Conservation (phyloP, 1,139 yeast species). For the Yamadazyma dendronema region DNA sequence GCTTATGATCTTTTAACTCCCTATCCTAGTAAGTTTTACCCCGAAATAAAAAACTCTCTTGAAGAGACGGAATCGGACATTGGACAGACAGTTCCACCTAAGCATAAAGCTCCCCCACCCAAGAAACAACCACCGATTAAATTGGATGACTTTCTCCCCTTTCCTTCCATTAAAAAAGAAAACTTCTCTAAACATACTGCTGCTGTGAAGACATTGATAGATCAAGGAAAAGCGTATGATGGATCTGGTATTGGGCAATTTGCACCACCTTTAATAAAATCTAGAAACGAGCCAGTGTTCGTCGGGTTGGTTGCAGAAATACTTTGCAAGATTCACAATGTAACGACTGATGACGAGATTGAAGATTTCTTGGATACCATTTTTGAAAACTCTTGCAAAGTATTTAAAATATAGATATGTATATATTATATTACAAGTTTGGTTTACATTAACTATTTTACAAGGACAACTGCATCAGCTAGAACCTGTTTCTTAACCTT, state of each 20-base stretch:
- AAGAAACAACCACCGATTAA: slow-evolving; percentile 10
- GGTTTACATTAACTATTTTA: slow-evolving; percentile 2
- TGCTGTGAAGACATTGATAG: slow-evolving; percentile 18
- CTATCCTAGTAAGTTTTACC: slow-evolving; percentile 58
- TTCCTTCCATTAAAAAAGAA: slow-evolving; percentile 65
- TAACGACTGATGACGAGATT: slow-evolving; percentile 42
- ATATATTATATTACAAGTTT: slow-evolving; percentile 6
- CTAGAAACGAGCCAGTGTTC: slow-evolving; percentile 89
- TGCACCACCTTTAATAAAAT: slow-evolving; percentile 62
- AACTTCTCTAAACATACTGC: slow-evolving; percentile 41
- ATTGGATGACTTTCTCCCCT: slow-evolving; percentile 53
- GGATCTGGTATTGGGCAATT: slow-evolving; percentile 26
- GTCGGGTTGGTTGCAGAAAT: slow-evolving; percentile 81
- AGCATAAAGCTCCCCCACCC: slow-evolving; percentile 1
- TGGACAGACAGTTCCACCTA: neutral
- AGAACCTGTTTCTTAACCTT: slow-evolving; percentile 7
- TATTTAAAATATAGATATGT: slow-evolving; percentile 43
- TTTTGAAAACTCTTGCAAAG: slow-evolving; percentile 58
- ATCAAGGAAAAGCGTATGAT: slow-evolving; percentile 8
- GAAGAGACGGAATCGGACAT: neutral
- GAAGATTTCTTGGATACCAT: slow-evolving; percentile 57
- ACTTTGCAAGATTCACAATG: slow-evolving; percentile 52
- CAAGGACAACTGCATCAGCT: neutral
- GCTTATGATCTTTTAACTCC: slow-evolving; percentile 54
- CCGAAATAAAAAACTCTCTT: slow-evolving; percentile 24